These are phyloP conservation scores for Xylariomycetidae sp. DNA, from an alignment of 2,329 filamentous ascomycete species.

Conservation along the genomic window DNA sequence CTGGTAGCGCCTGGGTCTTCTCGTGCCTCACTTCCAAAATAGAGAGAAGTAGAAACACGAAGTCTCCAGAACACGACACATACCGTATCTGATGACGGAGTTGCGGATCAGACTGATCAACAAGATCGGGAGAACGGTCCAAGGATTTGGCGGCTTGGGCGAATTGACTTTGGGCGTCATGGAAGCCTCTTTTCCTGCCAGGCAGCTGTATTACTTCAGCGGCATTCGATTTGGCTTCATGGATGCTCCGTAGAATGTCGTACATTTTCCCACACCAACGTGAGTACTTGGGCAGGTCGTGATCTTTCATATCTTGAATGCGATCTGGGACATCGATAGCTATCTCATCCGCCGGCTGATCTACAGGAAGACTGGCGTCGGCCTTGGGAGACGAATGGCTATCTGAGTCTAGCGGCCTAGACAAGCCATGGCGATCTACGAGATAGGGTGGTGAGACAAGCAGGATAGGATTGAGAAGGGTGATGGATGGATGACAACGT, in stretches of 20 bases:
- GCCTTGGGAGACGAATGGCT: too few relatives aligned
- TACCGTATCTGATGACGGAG: conserved; percentile 8
- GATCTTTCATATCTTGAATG: conserved; percentile 21
- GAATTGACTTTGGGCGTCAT: conserved; percentile 15
- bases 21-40: conserved; percentile 12
- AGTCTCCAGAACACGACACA: conserved; percentile 17
- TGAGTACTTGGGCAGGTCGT: conserved; percentile 21
- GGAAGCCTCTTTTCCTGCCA: conserved; percentile 9
- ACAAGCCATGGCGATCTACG: conserved; percentile 1
- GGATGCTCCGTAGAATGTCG: conserved; percentile 10
- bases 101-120: conserved; percentile 10
- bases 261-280: conserved; percentile 18
- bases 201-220: conserved; percentile 12
- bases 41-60: conserved; percentile 18
- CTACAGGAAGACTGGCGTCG: conserved; percentile 2
- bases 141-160: conserved; percentile 9
- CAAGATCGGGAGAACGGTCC: conserved; percentile 11
- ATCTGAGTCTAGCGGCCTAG: too few relatives aligned
- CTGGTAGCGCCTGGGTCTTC: conserved; percentile 3
- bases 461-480: conserved; percentile 3
- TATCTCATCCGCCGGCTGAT: conserved; percentile 12
- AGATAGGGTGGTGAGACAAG: conserved; percentile 3
- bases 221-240: conserved; percentile 7
- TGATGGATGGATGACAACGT: conserved; percentile 3
- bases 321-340: too few relatives aligned